Evolutionary conservation across 2,329 filamentous ascomycete genomes (phyloP), one percentile per base, ranked within the genome.

Genomic region (Ceratocystis diversiconidia): DNA sequence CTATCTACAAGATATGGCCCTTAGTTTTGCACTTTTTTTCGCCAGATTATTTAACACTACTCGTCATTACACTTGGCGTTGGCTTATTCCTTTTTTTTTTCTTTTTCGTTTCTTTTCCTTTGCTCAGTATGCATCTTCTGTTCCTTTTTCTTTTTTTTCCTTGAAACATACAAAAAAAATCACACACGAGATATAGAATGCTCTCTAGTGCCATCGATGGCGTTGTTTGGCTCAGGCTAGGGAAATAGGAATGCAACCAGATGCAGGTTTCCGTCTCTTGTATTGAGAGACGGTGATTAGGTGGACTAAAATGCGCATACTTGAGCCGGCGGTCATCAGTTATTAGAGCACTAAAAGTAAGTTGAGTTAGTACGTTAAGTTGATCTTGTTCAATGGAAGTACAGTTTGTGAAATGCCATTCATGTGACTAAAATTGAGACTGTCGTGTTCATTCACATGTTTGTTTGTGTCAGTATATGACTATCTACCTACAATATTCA

Each of bases 311-410:
- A 41, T 17, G 5, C 15, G 17, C 25, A 59, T 59, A 12, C 55
- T 59, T 32, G 28, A 59, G 30, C 30, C 12, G 36, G 36, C 48
- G 55, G 28, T n/a, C 55, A 59, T 59, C 28, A 17, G 17, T 59
- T 32, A 19, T 59, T 19, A 59, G 15, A 59, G 55, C 30, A 59
- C 55, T 59, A 59, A 59, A 59, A 59, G 55, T 59, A 59, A 59
- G 55, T 59, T 59, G 19, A 59, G 52, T 59, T 59, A 19, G 52
- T 59, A n/a, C 32, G 15, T 30, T 7, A 41, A 12, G 36, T 41
- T 41, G 36, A 25, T 52, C 22, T 59, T 59, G 52, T 28, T 57
- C 6, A 59, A 59, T 59, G 25, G 55, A 59, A 59, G 55, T 32
- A 59, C 12, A 32, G n/a, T n/a, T 59, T 36, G 55, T 32, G 28